Percentiles rank a stretch among this genome's conserved stretches.
Conservation (phyloP, 139 green algal species). For the Zygnema cylindricum region DNA sequence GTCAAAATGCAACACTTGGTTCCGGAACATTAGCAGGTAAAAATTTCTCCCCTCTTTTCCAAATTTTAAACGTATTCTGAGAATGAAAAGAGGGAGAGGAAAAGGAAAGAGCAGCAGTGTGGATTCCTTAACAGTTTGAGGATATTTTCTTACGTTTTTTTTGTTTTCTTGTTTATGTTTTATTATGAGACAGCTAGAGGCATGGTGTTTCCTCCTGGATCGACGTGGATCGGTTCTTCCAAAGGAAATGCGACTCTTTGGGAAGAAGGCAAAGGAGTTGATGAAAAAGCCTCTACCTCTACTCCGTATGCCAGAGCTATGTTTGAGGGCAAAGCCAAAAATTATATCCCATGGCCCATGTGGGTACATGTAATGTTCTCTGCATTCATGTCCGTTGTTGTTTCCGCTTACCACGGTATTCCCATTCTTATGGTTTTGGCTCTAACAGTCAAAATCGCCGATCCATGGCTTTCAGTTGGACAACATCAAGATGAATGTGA, state of each 20-base stretch:
- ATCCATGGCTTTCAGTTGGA: background rate
- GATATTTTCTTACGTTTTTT: no score
- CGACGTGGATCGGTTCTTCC: background rate
- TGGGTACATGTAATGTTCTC: background rate
- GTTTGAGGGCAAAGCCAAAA: background rate
- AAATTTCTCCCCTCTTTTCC: no score
- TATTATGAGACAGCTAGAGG: background rate
- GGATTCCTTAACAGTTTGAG: no score
- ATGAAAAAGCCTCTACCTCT: background rate
- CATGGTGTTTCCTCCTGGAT: background rate
- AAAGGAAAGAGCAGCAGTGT: no score
- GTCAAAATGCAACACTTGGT: conserved; percentile 1
- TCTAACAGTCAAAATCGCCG: background rate
- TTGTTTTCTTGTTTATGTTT: background rate
- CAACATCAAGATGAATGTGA: no score
- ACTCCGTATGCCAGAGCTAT: background rate
- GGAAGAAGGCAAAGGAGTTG: background rate
- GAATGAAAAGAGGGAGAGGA: no score
- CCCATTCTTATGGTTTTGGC: background rate
- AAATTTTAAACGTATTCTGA: no score
- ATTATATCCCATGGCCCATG: background rate
- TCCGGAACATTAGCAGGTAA: background rate
- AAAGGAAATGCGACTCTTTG: background rate
- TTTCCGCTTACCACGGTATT: background rate
- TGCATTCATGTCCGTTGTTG: background rate